Percentiles rank a stretch among this genome's conserved stretches.
Evolutionary conservation across 306 rosid genomes (phyloP).

Genomic region (Prunus armeniaca): DNA sequence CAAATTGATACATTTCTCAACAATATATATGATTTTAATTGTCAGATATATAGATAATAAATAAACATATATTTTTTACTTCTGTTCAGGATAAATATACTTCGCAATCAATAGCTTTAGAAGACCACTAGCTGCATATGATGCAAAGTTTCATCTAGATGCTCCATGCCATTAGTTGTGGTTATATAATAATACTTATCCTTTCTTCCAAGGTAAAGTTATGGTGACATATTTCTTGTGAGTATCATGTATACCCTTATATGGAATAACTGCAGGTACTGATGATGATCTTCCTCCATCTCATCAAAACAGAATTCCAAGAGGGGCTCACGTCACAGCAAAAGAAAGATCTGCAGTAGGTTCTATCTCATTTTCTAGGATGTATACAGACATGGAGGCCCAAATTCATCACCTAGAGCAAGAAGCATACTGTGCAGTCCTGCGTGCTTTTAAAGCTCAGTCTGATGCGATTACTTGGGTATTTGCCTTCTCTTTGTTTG

Average conservation of each 20-base stretch:
- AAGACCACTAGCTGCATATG: neutral
- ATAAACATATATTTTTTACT: neutral
- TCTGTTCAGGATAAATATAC: neutral
- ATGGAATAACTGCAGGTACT: conserved; percentile 47
- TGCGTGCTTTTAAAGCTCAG: conserved; percentile 97
- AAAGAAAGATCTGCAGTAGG: conserved; percentile 53
- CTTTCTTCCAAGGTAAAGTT: neutral
- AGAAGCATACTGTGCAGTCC: conserved; percentile 90
- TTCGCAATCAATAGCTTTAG: neutral
- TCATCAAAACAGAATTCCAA: conserved; percentile 58
- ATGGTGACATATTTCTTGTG: conserved; percentile 9
- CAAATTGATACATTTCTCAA: neutral
- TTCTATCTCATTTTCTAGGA: conserved; percentile 45
- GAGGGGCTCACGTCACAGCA: conserved; percentile 40
- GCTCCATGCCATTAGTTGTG: neutral
- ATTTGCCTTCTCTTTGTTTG: conserved; percentile 24
- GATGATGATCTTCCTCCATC: conserved; percentile 60
- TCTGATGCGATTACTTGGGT: conserved; percentile 97
- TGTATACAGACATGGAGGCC: conserved; percentile 69
- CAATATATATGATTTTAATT: neutral
- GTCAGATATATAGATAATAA: neutral
- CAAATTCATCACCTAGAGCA: conserved; percentile 93
- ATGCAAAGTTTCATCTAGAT: neutral
- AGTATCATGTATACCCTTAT: conserved; percentile 16
- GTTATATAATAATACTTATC: neutral